A percentile compares a stretch with the other conserved stretches of the same genome.
Conservation (phyloP, 805 yeast genomes). For the Debaryomyces prosopidis region DNA sequence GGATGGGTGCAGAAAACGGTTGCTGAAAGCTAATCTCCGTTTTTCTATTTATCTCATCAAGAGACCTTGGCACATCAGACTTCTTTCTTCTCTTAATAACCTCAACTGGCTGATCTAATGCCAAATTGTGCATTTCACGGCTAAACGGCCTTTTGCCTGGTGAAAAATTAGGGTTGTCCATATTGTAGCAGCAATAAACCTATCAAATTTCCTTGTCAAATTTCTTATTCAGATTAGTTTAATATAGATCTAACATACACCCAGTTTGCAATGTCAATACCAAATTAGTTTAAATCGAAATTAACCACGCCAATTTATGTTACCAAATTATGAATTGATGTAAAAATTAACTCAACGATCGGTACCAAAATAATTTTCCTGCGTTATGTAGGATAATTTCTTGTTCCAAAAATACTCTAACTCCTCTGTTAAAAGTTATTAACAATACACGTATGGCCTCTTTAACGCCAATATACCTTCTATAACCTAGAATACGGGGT, state of each 20-base stretch:
- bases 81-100: slow-evolving; percentile 7
- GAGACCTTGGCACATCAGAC: slow-evolving; percentile 6
- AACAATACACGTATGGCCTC: no score
- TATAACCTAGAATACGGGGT: no score
- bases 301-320: not conserved
- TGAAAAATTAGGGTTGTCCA: slow-evolving; percentile 1
- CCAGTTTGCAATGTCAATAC: no score
- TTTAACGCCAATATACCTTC: no score
- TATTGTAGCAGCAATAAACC: slow-evolving; percentile 7
- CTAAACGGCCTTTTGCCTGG: slow-evolving; percentile 5
- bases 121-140: slow-evolving; percentile 6
- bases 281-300: not conserved
- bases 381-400: no score
- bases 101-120: slow-evolving; percentile 4
- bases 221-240: no score
- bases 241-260: no score
- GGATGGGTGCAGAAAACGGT: slow-evolving; percentile 16
- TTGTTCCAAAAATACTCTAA: no score
- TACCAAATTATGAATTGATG: not conserved
- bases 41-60: slow-evolving; percentile 4
- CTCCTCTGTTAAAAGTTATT: no score
- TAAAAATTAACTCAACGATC: not conserved
- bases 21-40: not conserved
- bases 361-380: not conserved
- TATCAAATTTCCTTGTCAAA: not conserved